phyloP scores from a whole-genome alignment of 2,329 filamentous ascomycete genomes.

The Curvularia sp. region DNA sequence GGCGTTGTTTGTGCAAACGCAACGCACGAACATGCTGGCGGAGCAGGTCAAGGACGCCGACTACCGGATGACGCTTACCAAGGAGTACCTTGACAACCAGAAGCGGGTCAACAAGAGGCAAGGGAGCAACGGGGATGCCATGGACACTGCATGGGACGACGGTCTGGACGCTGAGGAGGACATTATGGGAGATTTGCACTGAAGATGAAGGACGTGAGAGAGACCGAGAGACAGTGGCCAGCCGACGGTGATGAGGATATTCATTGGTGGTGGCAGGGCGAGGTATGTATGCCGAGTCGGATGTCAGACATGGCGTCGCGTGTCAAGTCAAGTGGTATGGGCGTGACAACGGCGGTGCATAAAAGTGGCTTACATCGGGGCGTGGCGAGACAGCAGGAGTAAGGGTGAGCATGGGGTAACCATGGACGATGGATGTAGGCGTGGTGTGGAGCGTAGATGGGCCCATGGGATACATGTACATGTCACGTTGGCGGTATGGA shows the following conservation, averaged over 20 bases:
- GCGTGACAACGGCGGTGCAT: constrained; percentile 40
- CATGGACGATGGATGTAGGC: no score
- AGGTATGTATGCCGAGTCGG: neutral
- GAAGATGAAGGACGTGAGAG: constrained; percentile 7
- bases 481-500: neutral
- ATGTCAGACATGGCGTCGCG: constrained; percentile 6
- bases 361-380: constrained; percentile 28
- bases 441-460: no score
- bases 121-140: constrained; percentile 41
- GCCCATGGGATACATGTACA: neutral
- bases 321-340: constrained; percentile 24
- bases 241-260: no score
- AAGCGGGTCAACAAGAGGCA: constrained; percentile 56
- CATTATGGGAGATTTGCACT: constrained; percentile 49
- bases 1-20: constrained; percentile 58
- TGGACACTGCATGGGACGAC: constrained; percentile 49
- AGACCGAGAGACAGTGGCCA: no score
- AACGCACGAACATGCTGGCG: constrained; percentile 59
- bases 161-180: constrained; percentile 47
- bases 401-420: neutral
- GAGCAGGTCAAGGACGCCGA: constrained; percentile 62
- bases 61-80: constrained; percentile 62
- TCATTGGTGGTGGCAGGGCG: neutral
- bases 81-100: constrained; percentile 64
- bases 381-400: no score